These are phyloP conservation scores for Basipetospora chlamydospora DNA, from an alignment of 2,329 filamentous ascomycete species.

Conservation along the genomic window DNA sequence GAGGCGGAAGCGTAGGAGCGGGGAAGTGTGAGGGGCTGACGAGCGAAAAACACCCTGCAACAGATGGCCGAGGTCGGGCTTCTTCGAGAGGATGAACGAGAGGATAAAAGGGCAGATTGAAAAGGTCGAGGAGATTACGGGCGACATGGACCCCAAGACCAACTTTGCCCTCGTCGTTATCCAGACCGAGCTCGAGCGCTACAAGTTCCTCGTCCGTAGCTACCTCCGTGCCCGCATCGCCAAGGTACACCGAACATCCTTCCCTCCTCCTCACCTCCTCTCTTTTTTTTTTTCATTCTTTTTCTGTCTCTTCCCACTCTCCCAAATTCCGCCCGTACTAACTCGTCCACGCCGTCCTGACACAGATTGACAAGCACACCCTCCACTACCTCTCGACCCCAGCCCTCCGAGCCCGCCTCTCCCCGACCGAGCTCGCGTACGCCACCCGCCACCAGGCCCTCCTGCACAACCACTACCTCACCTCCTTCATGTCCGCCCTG, in stretches of 20 bases:
- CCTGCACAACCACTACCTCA: conserved; percentile 69
- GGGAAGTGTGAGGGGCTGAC: no score
- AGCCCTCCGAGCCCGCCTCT: conserved; percentile 47
- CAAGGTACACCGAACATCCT: conserved; percentile 51
- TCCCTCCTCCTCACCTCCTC: background rate
- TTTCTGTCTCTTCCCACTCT: background rate
- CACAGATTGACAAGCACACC: conserved; percentile 60
- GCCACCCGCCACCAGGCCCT: conserved; percentile 73
- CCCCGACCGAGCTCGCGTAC: conserved; percentile 64
- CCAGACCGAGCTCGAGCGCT: conserved; percentile 89
- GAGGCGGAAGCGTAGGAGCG: no score
- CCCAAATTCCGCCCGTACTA: no score
- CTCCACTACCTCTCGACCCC: conserved; percentile 55
- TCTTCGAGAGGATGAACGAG: conserved; percentile 72
- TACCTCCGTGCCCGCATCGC: conserved; percentile 73
- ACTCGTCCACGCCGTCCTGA: background rate
- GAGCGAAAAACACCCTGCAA: no score
- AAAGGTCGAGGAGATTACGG: conserved; percentile 61
- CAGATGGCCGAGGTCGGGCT: conserved; percentile 51
- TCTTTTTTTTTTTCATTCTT: conserved; percentile 1
- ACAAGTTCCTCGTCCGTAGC: conserved; percentile 78
- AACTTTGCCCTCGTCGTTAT: conserved; percentile 91
- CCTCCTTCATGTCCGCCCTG: conserved; percentile 73
- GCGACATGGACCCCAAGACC: conserved; percentile 74
- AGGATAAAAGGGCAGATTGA: conserved; percentile 57